Percentiles rank a stretch among this genome's conserved stretches.
Evolutionary conservation across 2,329 filamentous ascomycete genomes (phyloP).

Genomic region (Chalaropsis thielavioides): DNA sequence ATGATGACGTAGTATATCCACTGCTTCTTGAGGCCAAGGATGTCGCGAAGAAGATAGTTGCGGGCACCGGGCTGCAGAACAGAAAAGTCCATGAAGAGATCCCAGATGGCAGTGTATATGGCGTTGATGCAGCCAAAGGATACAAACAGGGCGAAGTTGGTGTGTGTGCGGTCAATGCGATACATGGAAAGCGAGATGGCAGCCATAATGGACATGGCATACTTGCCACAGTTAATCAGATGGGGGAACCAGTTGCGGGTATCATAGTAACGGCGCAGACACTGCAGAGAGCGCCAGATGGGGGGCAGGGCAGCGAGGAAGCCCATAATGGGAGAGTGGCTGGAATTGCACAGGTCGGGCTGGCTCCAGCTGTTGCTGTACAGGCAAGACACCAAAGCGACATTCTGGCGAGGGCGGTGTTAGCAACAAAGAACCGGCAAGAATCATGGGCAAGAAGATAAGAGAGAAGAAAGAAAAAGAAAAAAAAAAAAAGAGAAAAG

Average conservation of each 20-base stretch:
- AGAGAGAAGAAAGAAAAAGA: background rate
- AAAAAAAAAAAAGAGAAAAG: constrained; percentile 20
- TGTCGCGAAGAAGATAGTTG: constrained; percentile 56
- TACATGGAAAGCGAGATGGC: constrained; percentile 71
- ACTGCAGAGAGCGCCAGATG: constrained; percentile 84
- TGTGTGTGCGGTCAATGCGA: constrained; percentile 49
- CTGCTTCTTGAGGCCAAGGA: constrained; percentile 60
- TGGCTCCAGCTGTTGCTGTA: constrained; percentile 67
- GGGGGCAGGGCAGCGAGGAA: constrained; percentile 74
- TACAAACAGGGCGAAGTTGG: constrained; percentile 58
- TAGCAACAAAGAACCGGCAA: background rate
- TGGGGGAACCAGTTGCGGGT: constrained; percentile 83
- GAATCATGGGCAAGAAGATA: background rate
- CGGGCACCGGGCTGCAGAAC: constrained; percentile 64
- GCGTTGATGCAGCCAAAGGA: constrained; percentile 68
- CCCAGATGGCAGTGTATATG: constrained; percentile 77
- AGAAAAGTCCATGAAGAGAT: constrained; percentile 91
- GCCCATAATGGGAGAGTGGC: constrained; percentile 65
- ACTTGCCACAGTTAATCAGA: constrained; percentile 84
- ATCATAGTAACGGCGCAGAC: constrained; percentile 75
- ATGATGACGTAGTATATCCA: constrained; percentile 85
- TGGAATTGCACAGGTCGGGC: constrained; percentile 69
- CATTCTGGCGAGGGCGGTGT: constrained; percentile 46
- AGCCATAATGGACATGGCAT: constrained; percentile 66
- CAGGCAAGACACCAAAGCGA: constrained; percentile 87